phyloP scores from a whole-genome alignment of 2,329 filamentous ascomycete genomes.

The Claviceps pazoutovae region DNA sequence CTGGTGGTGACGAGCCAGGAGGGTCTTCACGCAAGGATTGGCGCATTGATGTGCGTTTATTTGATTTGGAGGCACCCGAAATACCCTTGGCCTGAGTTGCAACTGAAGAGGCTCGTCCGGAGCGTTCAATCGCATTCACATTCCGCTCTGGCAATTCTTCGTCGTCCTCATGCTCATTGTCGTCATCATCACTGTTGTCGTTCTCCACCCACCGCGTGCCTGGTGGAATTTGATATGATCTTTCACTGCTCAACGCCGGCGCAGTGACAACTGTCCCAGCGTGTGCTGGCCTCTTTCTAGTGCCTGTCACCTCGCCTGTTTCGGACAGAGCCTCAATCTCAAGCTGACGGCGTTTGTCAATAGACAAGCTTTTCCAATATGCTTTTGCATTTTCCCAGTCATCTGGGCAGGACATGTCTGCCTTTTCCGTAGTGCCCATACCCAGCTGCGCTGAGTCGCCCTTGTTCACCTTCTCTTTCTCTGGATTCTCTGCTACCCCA shows the following conservation, averaged over 20 bases:
- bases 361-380: slow-evolving; percentile 55
- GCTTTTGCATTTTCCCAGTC: slow-evolving; percentile 57
- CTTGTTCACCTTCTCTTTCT: neutral
- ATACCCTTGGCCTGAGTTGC: neutral
- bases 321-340: slow-evolving; percentile 43
- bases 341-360: slow-evolving; percentile 47
- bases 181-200: slow-evolving; percentile 4
- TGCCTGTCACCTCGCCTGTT: slow-evolving; percentile 31
- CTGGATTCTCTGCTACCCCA: slow-evolving; percentile 5
- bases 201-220: slow-evolving; percentile 16
- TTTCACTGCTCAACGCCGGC: slow-evolving; percentile 8
- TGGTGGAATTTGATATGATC: slow-evolving; percentile 27
- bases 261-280: slow-evolving; percentile 14
- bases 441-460: neutral
- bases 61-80: slow-evolving; percentile 6
- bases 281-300: slow-evolving; percentile 11
- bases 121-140: neutral
- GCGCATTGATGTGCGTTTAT: slow-evolving; percentile 35
- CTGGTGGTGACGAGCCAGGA: slow-evolving; percentile 4
- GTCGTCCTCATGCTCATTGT: slow-evolving; percentile 8
- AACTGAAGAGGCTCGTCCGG: slow-evolving; percentile 3
- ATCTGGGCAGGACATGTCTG: slow-evolving; percentile 13
- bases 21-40: slow-evolving; percentile 31
- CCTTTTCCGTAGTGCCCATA: neutral
- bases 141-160: neutral